Evolutionary conservation across 257 asterid genomes (phyloP), one percentile per base, ranked within the genome.

Genomic region (Solanum pimpinellifolium): DNA sequence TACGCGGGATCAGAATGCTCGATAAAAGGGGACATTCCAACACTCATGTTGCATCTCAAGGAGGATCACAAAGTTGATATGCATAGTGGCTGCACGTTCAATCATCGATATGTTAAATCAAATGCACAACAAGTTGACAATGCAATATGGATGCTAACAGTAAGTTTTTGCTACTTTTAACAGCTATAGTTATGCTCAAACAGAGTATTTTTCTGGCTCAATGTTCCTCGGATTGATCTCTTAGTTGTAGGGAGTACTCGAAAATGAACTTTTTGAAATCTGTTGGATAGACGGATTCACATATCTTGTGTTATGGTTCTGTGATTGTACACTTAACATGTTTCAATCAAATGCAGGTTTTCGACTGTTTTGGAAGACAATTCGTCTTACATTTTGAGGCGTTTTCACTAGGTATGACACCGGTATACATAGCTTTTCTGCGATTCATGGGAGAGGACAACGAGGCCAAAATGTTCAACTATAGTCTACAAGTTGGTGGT

Each of bases 101-200:
- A 93, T 86, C 98, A 95, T 91, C 93, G 98, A 84, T 95, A 95
- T 49, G 99, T 95, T 86, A 93, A 93, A 69, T 91, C 97, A 15
- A 92, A 94, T 88, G 98, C 96, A 6, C 92, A 89, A 65, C 95
- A 94, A 90, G 96, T 94, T 60, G 97, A 93, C 83, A 93, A 89
- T 25, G 99, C 99, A 12, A 93, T 93, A 37, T 96, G 99, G 99
- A 95, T 96, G 98, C 91, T 96, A 33, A 95, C 99, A 16, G 99
- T 96, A 91, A 95, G 96, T 93, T 27, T 11, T 35, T 69, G 75
- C 87, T 60, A 2, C 35, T 41, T 12, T 76, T 42, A 23, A 41
- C 83, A 11, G 42, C 35, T 33, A 33, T 33, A 33, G 0, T 33
- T 33, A 3, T 33, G 35, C 5, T 44, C 15, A 56, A 56, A 56